Evolutionary conservation across 2,329 filamentous ascomycete species (phyloP).

Genomic region (Endoconidiophora laricicola): DNA sequence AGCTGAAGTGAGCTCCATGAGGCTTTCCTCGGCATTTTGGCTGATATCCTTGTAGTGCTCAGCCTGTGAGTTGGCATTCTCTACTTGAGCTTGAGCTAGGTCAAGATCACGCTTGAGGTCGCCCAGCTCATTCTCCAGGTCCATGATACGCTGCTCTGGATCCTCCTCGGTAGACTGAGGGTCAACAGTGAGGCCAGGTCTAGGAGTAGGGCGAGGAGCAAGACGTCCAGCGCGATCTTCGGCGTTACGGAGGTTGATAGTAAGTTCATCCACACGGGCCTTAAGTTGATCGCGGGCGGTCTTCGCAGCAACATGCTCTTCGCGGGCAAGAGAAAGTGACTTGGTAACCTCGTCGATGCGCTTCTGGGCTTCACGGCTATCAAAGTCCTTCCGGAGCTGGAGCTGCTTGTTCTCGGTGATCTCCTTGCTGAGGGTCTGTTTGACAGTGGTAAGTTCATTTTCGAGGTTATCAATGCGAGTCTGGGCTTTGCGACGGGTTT

Average conservation of each 20-base stretch:
- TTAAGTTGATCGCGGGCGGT: constrained; percentile 83
- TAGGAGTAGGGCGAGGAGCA: constrained; percentile 58
- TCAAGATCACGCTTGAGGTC: constrained; percentile 81
- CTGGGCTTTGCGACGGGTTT: constrained; percentile 66
- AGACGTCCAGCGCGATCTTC: constrained; percentile 74
- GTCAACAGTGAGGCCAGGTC: constrained; percentile 29
- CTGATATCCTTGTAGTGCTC: constrained; percentile 83
- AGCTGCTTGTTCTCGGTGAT: constrained; percentile 71
- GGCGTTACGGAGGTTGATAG: constrained; percentile 71
- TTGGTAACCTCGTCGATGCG: constrained; percentile 81
- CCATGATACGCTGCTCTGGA: constrained; percentile 50
- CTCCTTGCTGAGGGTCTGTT: constrained; percentile 71
- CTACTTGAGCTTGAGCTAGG: constrained; percentile 60
- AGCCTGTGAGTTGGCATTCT: constrained; percentile 62
- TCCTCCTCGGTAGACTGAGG: constrained; percentile 31
- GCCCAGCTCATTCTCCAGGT: constrained; percentile 66
- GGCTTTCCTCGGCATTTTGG: constrained; percentile 71
- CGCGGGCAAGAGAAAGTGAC: constrained; percentile 62
- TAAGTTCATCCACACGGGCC: constrained; percentile 71
- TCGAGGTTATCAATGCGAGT: constrained; percentile 63
- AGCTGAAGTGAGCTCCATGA: constrained; percentile 61
- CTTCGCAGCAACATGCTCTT: constrained; percentile 73
- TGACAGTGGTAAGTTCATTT: constrained; percentile 57
- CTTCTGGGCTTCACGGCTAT: constrained; percentile 73
- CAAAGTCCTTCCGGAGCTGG: constrained; percentile 73